Base-by-base conservation (phyloP, 2,329 filamentous ascomycete species). In the Sclerotinia sclerotiorum region DNA sequence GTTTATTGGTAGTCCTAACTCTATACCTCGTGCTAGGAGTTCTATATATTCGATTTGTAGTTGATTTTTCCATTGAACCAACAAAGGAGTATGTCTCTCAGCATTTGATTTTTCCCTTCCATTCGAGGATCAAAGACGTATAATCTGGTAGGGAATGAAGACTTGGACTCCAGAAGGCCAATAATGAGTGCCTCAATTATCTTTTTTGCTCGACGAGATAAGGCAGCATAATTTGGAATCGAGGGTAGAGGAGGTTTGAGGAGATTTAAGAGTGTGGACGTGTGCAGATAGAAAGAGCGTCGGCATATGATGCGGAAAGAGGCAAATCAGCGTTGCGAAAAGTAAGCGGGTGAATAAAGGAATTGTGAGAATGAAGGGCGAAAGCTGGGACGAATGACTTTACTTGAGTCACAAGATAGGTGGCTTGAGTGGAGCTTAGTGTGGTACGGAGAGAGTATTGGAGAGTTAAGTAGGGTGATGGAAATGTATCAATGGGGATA, bases 101-200 rank as follows among this genome's bases (percentile, higher is more conserved):
- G 75, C 76, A 5, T 73, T 67, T 19, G 67, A 68, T 24, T 71
- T 71, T 58, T 74, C 73, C 13, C 71, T 68, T 13, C 72, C 71
- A 56, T 77, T 71, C 5, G 72, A 74, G 57, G 76, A 75, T 49
- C 75, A 76, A 5, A 77, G 70, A 17, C 76, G 71, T 17, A 77
- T 77, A 24, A 74, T 70, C 44, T 77, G 76, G 54, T 75, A 77
- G 6, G 77, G 69, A n/a, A 75, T 42, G 5, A 77, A 65, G 2
- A 66, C 67, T 61, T 77, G 76, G 5, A 77, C 64, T 15, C 51
- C 68, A 2, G 71, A 62, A 13, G 72, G 68, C 51, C 67, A 62
- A 15, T 73, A 60, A 52, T 69, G 48, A 11, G 69, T 29, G 15
- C 29, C 15, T 52, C 65, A 65, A 8, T 52, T 46, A 19, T 63